Base-by-base conservation (phyloP, 2,329 filamentous ascomycete genomes). In the Laburnicola sp. region DNA sequence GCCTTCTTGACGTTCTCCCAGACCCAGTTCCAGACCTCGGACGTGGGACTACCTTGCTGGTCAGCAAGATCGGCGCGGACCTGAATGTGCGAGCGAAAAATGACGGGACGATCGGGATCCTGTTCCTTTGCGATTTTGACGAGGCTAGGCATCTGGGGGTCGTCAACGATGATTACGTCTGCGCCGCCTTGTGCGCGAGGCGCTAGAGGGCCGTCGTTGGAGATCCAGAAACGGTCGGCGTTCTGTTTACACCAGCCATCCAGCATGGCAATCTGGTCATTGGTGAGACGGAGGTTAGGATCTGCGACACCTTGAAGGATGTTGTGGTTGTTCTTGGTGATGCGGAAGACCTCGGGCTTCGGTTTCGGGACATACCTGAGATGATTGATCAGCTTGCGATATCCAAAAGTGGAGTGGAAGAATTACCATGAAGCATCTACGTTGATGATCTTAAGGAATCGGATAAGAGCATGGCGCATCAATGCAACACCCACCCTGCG, bases 321-420 rank as follows among this genome's bases (percentile, higher is more conserved):
- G 73, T 94, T 94, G 81, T 94, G 89, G 61, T 91, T 88, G 59
- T 87, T 91, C 75, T 94, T 94, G 59, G 89, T 94, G 71, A 90
- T 87, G 44, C 88, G 81, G 73, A 94, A 94, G 8, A 93, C 85
- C 11, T 87, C 86, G 2, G 88, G 88, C 44, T 87, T 85, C 22
- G 89, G 88, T 69, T 90, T 91, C 5, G 89, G 89, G 1, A 93
- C 89, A 54, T 81, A 84, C 80, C 80, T 82, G 11, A 3, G 1
- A 5, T 21, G 4, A 40, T 7, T 21, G 6, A 5, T 10, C 8
- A 3, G 10, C 4, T 6, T 11, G 22, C n/a, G n/a, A n/a, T n/a
- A 23, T 23, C 5, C 8, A 21, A 5, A 23, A 22, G n/a, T n/a
- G n/a, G n/a, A n/a, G n/a, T n/a, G n/a, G n/a, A n/a, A n/a, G n/a